Percentiles rank a stretch among this genome's conserved stretches.
These are phyloP conservation scores for Vararia minispora DNA, from an alignment of 768 basidiomycete species.

Conservation along the genomic window DNA sequence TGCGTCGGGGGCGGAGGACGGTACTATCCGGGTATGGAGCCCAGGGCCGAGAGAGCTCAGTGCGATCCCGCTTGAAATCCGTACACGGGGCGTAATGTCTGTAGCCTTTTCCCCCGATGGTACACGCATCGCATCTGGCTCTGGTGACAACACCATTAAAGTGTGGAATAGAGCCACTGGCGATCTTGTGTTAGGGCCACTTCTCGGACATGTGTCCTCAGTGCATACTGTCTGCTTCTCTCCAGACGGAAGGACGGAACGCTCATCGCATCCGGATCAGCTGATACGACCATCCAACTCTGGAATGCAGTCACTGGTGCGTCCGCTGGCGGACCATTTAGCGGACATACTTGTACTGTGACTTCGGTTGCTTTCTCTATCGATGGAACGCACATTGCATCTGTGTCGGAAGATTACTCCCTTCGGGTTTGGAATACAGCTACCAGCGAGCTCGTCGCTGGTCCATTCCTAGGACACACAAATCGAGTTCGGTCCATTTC, in stretches of 20 bases:
- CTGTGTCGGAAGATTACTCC: neutral
- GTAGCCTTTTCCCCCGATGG: constrained; percentile 30
- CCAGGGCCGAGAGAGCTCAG: neutral
- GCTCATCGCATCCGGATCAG: constrained; percentile 17
- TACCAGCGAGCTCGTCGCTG: neutral
- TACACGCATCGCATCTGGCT: constrained; percentile 33
- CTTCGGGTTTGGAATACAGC: neutral
- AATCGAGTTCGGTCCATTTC: too few species aligned
- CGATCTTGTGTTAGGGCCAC: constrained; percentile 2
- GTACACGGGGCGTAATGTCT: constrained; percentile 27
- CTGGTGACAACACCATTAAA: constrained; percentile 40
- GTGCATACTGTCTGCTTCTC: constrained; percentile 17
- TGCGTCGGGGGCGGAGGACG: constrained; percentile 1
- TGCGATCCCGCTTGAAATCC: constrained; percentile 29
- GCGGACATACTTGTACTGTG: neutral
- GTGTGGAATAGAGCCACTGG: constrained; percentile 41
- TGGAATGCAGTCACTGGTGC: constrained; percentile 10
- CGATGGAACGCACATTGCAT: neutral
- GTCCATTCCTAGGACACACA: constrained; percentile 1
- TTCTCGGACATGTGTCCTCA: constrained; percentile 11
- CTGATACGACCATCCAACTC: constrained; percentile 17
- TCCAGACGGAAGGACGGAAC: constrained; percentile 15
- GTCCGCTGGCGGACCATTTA: neutral
- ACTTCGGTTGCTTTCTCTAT: neutral
- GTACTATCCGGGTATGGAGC: constrained; percentile 4